Percentiles rank a stretch among this genome's conserved stretches.
These are phyloP conservation scores for Ophiostoma himal-ulmi DNA, from an alignment of 2,329 filamentous ascomycete genomes.

Conservation along the genomic window DNA sequence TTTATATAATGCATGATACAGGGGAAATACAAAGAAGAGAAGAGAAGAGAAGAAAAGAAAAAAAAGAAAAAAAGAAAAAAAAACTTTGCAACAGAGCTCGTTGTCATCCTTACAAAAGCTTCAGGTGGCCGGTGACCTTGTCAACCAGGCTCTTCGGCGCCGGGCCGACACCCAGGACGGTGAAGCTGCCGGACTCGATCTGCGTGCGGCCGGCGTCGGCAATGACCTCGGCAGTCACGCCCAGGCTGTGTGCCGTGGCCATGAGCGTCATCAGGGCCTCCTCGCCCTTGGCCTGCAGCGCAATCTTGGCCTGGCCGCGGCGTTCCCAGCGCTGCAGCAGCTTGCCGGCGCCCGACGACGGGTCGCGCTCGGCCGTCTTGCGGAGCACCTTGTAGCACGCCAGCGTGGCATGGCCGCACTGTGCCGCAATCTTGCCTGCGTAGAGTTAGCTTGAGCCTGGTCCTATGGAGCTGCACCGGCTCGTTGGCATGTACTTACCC, in stretches of 20 bases:
- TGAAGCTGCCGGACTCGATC: constrained; percentile 88
- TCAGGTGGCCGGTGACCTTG: constrained; percentile 75
- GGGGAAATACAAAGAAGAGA: not conserved
- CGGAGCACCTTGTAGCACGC: constrained; percentile 89
- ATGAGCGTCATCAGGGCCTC: constrained; percentile 71
- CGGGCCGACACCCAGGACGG: constrained; percentile 77
- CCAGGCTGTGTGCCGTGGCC: constrained; percentile 73
- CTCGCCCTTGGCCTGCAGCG: constrained; percentile 80
- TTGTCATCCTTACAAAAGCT: constrained; percentile 56
- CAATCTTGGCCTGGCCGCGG: constrained; percentile 85
- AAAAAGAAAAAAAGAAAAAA: not conserved
- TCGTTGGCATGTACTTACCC: constrained; percentile 47
- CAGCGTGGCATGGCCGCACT: constrained; percentile 91
- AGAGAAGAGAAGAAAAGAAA: not conserved
- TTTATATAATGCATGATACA: not conserved
- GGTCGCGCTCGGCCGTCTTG: constrained; percentile 45
- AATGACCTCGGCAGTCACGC: constrained; percentile 82
- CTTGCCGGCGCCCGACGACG: constrained; percentile 49
- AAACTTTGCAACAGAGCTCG: not conserved
- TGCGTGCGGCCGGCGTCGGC: constrained; percentile 95
- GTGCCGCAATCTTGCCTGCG: constrained; percentile 90
- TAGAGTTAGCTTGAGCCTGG: not conserved
- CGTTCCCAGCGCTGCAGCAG: constrained; percentile 81
- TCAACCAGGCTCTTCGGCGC: constrained; percentile 85
- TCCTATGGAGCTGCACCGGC: too few relatives aligned